Conservation (phyloP, 2,329 filamentous ascomycete species). For the Alternaria sp. region DNA sequence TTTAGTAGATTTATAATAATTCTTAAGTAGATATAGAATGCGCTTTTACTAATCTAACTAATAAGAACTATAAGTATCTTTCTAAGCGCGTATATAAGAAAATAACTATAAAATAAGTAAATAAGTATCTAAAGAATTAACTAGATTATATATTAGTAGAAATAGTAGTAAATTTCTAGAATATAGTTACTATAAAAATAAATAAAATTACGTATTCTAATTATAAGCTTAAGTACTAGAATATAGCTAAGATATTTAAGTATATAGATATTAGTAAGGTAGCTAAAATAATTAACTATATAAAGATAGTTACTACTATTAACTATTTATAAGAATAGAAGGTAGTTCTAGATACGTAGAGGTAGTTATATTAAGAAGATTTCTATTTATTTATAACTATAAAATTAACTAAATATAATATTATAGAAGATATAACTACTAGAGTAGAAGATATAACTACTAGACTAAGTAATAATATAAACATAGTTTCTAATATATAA, state of each 20-base stretch:
- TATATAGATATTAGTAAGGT: not conserved
- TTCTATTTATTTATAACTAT: too few relatives aligned
- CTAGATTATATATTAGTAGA: not conserved
- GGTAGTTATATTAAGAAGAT: not conserved
- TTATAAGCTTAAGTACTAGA: not conserved
- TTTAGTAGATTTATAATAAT: too few relatives aligned
- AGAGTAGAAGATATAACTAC: too few relatives aligned
- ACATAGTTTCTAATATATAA: too few relatives aligned
- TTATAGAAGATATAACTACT: too few relatives aligned
- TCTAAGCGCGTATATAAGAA: not conserved
- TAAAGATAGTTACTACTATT: not conserved
- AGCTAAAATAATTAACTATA: not conserved
- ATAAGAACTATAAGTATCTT: not conserved
- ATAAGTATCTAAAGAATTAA: not conserved
- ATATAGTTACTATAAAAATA: not conserved
- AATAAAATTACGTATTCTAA: not conserved
- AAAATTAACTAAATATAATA: too few relatives aligned
- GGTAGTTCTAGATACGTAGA: not conserved
- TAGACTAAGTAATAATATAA: too few relatives aligned
- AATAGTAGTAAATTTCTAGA: not conserved
- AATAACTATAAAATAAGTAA: not conserved
- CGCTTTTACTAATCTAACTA: too few relatives aligned
- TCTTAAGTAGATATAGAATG: too few relatives aligned
- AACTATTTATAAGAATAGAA: not conserved
- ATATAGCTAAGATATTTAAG: not conserved